These are phyloP conservation scores for Amanita rimosa DNA, from an alignment of 768 basidiomycete species.

Conservation along the genomic window DNA sequence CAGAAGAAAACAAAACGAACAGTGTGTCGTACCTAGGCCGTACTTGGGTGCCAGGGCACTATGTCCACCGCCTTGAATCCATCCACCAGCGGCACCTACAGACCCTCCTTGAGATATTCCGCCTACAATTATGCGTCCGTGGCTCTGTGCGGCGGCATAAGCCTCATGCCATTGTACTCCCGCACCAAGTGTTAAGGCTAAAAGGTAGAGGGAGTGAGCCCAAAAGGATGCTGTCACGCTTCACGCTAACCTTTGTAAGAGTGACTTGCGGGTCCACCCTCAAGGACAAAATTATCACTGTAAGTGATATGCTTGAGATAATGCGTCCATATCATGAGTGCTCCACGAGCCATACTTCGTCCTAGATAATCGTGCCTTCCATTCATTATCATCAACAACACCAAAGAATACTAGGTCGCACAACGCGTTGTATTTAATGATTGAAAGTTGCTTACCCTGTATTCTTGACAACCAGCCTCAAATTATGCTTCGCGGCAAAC, in stretches of 20 bases:
- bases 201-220: not conserved
- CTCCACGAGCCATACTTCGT: slow-evolving; percentile 28
- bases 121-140: slow-evolving; percentile 33
- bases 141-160: slow-evolving; percentile 25
- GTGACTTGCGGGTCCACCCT: slow-evolving; percentile 16
- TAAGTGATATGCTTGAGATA: slow-evolving; percentile 23
- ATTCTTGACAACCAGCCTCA: slow-evolving; percentile 26
- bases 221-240: not conserved
- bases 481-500: slow-evolving; percentile 15
- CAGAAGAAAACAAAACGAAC: not conserved
- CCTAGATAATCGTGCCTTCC: slow-evolving; percentile 31
- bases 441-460: no score
- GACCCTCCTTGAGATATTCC: slow-evolving; percentile 26
- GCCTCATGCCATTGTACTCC: slow-evolving; percentile 37
- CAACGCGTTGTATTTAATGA: no score
- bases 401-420: no score
- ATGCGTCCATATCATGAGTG: slow-evolving; percentile 30
- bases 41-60: not conserved
- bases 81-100: slow-evolving; percentile 37
- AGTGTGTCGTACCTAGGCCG: not conserved
- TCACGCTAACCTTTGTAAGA: not conserved
- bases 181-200: slow-evolving; percentile 24
- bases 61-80: slow-evolving; percentile 32
- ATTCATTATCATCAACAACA: slow-evolving; percentile 11
- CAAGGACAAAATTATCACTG: slow-evolving; percentile 16